Conservation (phyloP, 306 rosid species). For the cucumber (Cucumis sativus) region DNA sequence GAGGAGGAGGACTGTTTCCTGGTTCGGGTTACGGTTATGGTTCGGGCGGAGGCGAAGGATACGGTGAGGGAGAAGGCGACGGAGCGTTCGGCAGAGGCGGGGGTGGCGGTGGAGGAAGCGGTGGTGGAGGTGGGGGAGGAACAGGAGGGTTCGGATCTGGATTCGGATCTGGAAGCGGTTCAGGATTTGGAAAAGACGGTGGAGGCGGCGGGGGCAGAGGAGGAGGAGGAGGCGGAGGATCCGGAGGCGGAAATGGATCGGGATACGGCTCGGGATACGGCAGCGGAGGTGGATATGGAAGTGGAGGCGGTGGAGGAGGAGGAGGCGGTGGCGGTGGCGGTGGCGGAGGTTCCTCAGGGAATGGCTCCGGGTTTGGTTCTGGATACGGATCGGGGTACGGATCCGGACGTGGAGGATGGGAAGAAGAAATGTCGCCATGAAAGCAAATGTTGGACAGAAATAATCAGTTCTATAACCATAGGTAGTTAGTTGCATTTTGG, state of each 20-base stretch:
- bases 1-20: not conserved
- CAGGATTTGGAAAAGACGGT: slow-evolving; percentile 9
- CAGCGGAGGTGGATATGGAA: not conserved
- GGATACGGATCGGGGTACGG: not conserved
- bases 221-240: not conserved
- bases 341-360: not conserved
- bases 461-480: not conserved
- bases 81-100: slow-evolving; percentile 34
- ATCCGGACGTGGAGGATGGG: slow-evolving; percentile 2
- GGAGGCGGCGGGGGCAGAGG: slow-evolving; percentile 6
- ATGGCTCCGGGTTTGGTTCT: not conserved
- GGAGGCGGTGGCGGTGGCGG: not conserved
- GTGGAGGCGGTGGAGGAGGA: not conserved
- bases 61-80: slow-evolving; percentile 31
- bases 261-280: slow-evolving; percentile 8
- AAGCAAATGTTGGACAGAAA: not conserved
- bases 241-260: not conserved
- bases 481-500: not conserved
- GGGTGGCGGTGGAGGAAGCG: slow-evolving; percentile 23
- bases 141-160: slow-evolving; percentile 41
- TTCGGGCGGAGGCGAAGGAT: slow-evolving; percentile 16
- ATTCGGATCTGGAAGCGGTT: slow-evolving; percentile 17
- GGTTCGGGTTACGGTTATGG: slow-evolving; percentile 22
- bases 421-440: not conserved
- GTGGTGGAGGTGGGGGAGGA: slow-evolving; percentile 30